Evolutionary conservation across 495 filamentous ascomycete genomes (phyloP).

Genomic region (Aspergillus heteromorphus): DNA sequence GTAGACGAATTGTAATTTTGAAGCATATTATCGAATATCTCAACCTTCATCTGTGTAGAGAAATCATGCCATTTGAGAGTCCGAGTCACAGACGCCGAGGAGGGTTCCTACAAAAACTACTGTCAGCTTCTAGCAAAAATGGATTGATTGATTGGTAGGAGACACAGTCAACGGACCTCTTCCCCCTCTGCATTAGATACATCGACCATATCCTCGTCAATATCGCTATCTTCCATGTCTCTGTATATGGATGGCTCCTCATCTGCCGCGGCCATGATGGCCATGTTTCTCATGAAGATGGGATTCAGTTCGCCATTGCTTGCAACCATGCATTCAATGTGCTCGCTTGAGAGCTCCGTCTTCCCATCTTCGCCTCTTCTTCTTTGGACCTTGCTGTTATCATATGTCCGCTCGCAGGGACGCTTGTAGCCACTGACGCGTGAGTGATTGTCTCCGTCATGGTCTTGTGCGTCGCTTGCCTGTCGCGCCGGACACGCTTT

Average conservation of each 20-base stretch:
- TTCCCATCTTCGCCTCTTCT: background rate
- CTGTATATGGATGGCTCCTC: background rate
- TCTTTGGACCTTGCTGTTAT: no score
- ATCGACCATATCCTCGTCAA: slow-evolving; percentile 9
- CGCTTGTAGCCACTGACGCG: no score
- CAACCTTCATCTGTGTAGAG: slow-evolving; percentile 24
- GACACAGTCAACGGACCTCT: slow-evolving; percentile 8
- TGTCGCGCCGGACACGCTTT: slow-evolving; percentile 5
- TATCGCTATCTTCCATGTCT: slow-evolving; percentile 22
- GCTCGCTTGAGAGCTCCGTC: background rate
- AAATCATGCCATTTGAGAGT: slow-evolving; percentile 34
- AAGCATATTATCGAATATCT: slow-evolving; percentile 33
- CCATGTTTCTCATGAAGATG: slow-evolving; percentile 34
- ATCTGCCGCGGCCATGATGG: slow-evolving; percentile 15
- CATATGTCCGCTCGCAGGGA: no score
- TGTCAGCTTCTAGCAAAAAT: background rate
- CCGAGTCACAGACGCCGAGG: background rate
- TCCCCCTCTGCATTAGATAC: background rate
- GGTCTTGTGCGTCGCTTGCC: background rate
- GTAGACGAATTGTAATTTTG: slow-evolving; percentile 13
- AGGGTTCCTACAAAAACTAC: no score
- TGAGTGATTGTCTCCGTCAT: background rate
- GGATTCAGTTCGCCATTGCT: slow-evolving; percentile 35
- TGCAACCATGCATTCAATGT: slow-evolving; percentile 23
- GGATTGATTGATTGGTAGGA: no score